Conservation (phyloP, 1,284 basidiomycete species). For the Cryptococcus sp. region DNA sequence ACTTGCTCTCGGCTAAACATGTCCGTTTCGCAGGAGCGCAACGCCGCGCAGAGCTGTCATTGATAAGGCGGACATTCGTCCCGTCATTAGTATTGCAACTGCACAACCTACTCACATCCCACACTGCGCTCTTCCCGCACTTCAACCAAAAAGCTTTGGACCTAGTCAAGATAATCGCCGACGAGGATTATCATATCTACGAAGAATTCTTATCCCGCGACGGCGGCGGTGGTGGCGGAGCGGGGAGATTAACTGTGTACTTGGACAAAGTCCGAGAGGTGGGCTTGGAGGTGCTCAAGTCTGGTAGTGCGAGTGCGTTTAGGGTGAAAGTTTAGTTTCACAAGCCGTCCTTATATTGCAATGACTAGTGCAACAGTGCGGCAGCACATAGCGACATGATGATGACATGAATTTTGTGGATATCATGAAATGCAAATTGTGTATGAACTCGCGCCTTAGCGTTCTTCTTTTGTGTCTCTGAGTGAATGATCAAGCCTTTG, state of each 20-base stretch:
- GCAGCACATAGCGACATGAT: too few relatives aligned
- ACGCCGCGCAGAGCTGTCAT: constrained; percentile 67
- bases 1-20: not conserved
- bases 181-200: constrained; percentile 82
- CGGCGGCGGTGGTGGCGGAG: not conserved
- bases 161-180: constrained; percentile 81
- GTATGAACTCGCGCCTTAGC: too few relatives aligned
- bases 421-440: too few relatives aligned
- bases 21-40: constrained; percentile 56
- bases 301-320: constrained; percentile 71
- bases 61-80: constrained; percentile 84
- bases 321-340: constrained; percentile 43
- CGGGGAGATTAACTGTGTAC: constrained; percentile 66
- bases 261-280: constrained; percentile 69
- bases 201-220: constrained; percentile 69
- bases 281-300: constrained; percentile 67
- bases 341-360: too few relatives aligned
- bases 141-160: constrained; percentile 78
- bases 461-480: too few relatives aligned
- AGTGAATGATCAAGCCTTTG: too few relatives aligned
- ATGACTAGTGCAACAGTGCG: too few relatives aligned
- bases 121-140: constrained; percentile 64
- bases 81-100: constrained; percentile 87
- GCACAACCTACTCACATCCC: constrained; percentile 71
- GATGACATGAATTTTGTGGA: too few relatives aligned